Base-by-base conservation (phyloP, 1,139 yeast genomes). In the Barnettozyma hawaiiensis region DNA sequence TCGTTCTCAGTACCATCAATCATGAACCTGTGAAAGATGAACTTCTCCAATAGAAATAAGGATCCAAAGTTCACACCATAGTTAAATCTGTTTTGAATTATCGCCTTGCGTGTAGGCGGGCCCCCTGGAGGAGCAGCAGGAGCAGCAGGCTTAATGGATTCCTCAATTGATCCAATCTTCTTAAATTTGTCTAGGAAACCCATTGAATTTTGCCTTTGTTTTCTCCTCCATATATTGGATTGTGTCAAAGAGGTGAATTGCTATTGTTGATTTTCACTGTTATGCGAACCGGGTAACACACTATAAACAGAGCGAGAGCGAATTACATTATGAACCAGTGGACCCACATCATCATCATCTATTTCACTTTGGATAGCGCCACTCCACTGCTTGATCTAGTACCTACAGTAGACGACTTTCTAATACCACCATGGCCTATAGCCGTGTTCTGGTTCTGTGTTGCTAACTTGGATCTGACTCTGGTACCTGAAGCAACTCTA, bases 11-110 rank as follows among this genome's bases (percentile, higher is more conserved):
- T 66, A 14, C 66, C 66, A 22, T 74, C 71, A 12, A 75, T 71
- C 47, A 81, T 81, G 47, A 78, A 67, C 31, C 67, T 66, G 46
- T 73, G 81, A 60, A 65, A 84, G 38, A 89, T 81, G 72, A 82
- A 83, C 53, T 78, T 79, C 58, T 92, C 98, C 43, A 80, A 71
- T 2, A 89, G 82, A 60, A 90, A 90, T 55, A 86, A 66, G 0
- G 92, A 76, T 1, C 98, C 97, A 35, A 92, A 64, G 60, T 90
- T 90, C 29, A 87, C 95, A 11, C 97, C 98, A 57, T 75, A 78
- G 57, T 86, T 86, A 50, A 67, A 70, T 45, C 97, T 70, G 37
- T 74, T 67, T 54, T 78, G 85, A 58, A 73, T 80, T 24, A 87
- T 75, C 10, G 54, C 39, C n/a, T 34, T 41, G 12, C 26, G 41